Evolutionary conservation across 2,329 filamentous ascomycete species (phyloP), one percentile per base, ranked within the genome.

Genomic region (Aspergillus ochraceus): DNA sequence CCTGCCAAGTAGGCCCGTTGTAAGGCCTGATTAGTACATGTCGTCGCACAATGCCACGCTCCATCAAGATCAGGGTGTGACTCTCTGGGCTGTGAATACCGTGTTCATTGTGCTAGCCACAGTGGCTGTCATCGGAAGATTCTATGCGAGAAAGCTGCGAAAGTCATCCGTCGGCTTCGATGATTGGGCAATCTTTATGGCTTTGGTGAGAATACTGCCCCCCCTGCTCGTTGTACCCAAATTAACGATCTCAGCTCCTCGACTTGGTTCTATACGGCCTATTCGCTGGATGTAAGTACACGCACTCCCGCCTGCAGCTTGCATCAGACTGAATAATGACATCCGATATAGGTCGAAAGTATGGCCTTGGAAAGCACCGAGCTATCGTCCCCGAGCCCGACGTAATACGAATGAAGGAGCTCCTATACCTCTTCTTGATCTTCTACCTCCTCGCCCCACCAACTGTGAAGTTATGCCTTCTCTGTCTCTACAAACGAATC

Each of bases 1-100:
- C 14, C 36, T n/a, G 36, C 36, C 14, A n/a, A 2, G 5, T 42
- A 17, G 14, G 14, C 2, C 6, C 36, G 4, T 42, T 14, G 32
- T 36, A 42, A 42, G 1, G 17, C 36, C 6, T 14, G 36, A 42
- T 5, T 4, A 22, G 22, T 24, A 47, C 4, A 55, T 55, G 53
- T 10, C 42, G n/a, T 32, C 46, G 11, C 9, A 49, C 29, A 19
- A 24, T 24, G 45, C 42, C n/a, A 19, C 53, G 24, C 24, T 39
- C 6, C 2, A 55, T 26, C 12, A 55, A 29, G 53, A 55, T 36
- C 45, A 9, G 6, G 53, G 53, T 2, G 5, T 24, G 29, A 32
- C 6, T 9, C 53, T 55, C 29, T 55, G 53, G 53, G 19, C 45
- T 6, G 53, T 55, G 24, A 55, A 55, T 22, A 55, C 26, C 26